Evolutionary conservation across 805 yeast genomes (phyloP), one percentile per base, ranked within the genome.

Genomic region (Danielia oregonensis): DNA sequence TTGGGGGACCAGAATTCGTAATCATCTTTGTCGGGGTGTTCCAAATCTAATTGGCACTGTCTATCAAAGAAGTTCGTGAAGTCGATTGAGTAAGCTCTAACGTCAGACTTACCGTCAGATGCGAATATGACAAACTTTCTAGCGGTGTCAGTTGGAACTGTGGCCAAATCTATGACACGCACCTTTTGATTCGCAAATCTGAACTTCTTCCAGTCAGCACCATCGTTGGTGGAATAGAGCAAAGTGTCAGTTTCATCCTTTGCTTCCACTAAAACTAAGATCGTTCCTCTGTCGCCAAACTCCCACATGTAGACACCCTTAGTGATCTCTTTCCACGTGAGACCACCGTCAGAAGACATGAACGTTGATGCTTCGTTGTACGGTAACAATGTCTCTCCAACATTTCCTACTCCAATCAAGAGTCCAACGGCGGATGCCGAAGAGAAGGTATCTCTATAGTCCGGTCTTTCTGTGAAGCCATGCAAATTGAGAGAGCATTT

Each of bases 281-380:
- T 73, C 1, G 95, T 80, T 12, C 98, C 98, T 44, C 86, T 85
- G 58, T 93, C 98, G 43, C 97, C 97, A 57, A 70, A 93, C 59
- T 89, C 97, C 97, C 97, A 93, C 76, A 83, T 82, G 48, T 76
- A 74, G 1, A 78, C 72, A 4, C 94, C 93, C 40, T 82, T 77
- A 39, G 62, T 70, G 18, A 91, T 65, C 58, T 86, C 95, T 33
- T 59, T 75, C 97, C 97, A 93, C 3, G 88, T 74, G 11, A 78
- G 63, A 38, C 98, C 98, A 2, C 93, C 98, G 61, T 93, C 97
- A n/a, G 73, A 68, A 3, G 95, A 79, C 41, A 93, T 60, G 52
- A 75, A 93, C 0, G 96, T 86, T 2, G 82, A 68, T 1, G 82
- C 72, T 30, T 79, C 75, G 3, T 70, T 66, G 26, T 61, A 57